These are phyloP conservation scores for Geotrichum restrictum DNA, from an alignment of 1,139 yeast species.

Conservation along the genomic window DNA sequence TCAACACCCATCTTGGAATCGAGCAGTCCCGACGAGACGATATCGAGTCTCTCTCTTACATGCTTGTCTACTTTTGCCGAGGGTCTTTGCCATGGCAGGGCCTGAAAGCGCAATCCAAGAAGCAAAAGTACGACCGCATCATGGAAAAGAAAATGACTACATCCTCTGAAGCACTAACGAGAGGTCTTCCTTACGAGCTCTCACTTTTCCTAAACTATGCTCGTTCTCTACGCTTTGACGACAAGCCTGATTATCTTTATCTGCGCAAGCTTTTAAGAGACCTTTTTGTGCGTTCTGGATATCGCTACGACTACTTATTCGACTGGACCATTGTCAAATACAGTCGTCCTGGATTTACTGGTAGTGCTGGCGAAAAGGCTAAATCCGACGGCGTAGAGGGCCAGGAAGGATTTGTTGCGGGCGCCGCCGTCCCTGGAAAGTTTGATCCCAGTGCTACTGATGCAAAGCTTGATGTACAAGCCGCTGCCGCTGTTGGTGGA, in stretches of 20 bases:
- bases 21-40: conserved; percentile 97
- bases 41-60: conserved; percentile 92
- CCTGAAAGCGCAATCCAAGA: conserved; percentile 90
- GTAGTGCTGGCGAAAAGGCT: conserved; percentile 7
- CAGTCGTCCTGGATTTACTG: conserved; percentile 36
- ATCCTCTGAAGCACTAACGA: conserved; percentile 80
- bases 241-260: conserved; percentile 90
- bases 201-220: conserved; percentile 84
- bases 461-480: neutral
- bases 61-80: conserved; percentile 86
- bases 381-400: too few species aligned
- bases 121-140: conserved; percentile 94
- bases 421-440: too few species aligned
- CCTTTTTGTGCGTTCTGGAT: conserved; percentile 80
- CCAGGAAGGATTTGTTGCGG: too few species aligned
- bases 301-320: conserved; percentile 88
- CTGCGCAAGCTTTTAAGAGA: conserved; percentile 88
- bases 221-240: conserved; percentile 87
- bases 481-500: neutral
- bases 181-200: conserved; percentile 89
- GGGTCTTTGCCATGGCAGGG: conserved; percentile 99
- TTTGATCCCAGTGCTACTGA: conserved; percentile 1
- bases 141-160: conserved; percentile 96
- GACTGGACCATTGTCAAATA: conserved; percentile 95
- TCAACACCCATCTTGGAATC: conserved; percentile 93